Evolutionary conservation across 768 basidiomycete genomes (phyloP), one percentile per base, ranked within the genome.

Genomic region (Sporobolomyces pararoseus): DNA sequence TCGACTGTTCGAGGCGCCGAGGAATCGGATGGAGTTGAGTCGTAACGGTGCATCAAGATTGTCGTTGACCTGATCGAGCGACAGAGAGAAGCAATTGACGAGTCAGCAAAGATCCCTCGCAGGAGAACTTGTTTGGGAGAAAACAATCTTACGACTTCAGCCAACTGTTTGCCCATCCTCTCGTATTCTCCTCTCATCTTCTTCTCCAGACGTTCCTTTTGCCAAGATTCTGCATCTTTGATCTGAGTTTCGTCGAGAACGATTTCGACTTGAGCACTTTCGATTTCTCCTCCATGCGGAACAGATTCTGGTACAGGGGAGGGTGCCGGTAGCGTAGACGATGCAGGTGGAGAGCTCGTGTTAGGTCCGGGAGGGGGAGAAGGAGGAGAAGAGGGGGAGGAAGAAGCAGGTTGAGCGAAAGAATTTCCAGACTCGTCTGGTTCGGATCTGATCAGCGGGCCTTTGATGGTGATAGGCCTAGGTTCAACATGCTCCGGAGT

Each of bases 101-200:
- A n/a, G n/a, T n/a, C n/a, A n/a, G n/a, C n/a, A n/a, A n/a, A n/a
- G n/a, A n/a, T n/a, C n/a, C n/a, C n/a, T n/a, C n/a, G n/a, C n/a
- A n/a, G n/a, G n/a, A n/a, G n/a, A n/a, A n/a, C n/a, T n/a, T 42
- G 17, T 6, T 14, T 47, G 7, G 14, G 46, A 47, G 46, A 21
- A 12, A 21, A 47, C 7, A 23, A 1, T 81, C 85, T 76, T 58
- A 88, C 88, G 58, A 89, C 80, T 69, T 89, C 85, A 0, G 84
- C 82, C 27, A 90, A 81, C 66, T 86, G 84, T 47, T 84, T 72
- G 14, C 86, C 83, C 10, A 85, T 84, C 27, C 86, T 86, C 80
- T 91, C 87, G 75, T 92, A 91, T 76, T 92, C 89, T 17, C 88
- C 89, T 58, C 82, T 81, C 60, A 92, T 80, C 75, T 84, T 85